Conservation (phyloP, 2,329 filamentous ascomycete genomes). For the Zarea fungicola region DNA sequence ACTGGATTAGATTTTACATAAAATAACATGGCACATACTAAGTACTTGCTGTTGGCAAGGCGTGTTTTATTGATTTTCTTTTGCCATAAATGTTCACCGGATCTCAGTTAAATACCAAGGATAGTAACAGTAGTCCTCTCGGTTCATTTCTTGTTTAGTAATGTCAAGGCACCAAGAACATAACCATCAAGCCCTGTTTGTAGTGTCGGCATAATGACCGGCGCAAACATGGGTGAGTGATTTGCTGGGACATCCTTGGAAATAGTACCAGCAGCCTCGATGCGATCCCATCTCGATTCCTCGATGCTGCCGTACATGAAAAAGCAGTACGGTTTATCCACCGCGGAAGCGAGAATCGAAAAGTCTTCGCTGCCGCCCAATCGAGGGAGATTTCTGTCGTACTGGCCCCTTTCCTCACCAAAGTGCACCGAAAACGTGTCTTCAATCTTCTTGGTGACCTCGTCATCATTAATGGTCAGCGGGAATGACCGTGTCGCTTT, state of each 20-base stretch:
- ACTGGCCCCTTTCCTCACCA: slow-evolving; percentile 20
- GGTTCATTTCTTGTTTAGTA: slow-evolving; percentile 8
- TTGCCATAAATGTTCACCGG: slow-evolving; percentile 4
- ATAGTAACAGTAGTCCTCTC: neutral
- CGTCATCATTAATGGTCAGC: slow-evolving; percentile 46
- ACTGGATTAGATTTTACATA: too few relatives aligned
- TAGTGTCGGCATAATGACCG: slow-evolving; percentile 20
- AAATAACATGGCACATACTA: too few relatives aligned
- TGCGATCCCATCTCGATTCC: slow-evolving; percentile 16
- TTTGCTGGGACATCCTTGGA: slow-evolving; percentile 21
- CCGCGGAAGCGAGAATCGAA: slow-evolving; percentile 19
- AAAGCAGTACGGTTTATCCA: slow-evolving; percentile 18
- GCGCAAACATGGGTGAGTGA: slow-evolving; percentile 22
- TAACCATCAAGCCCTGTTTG: slow-evolving; percentile 19
- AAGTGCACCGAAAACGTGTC: slow-evolving; percentile 43
- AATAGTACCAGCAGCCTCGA: slow-evolving; percentile 11
- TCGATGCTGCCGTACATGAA: slow-evolving; percentile 19
- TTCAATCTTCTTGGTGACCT: slow-evolving; percentile 36
- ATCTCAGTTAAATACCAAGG: neutral
- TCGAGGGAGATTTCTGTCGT: slow-evolving; percentile 34
- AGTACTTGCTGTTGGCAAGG: too few relatives aligned
- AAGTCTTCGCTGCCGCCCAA: slow-evolving; percentile 54
- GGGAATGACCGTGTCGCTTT: slow-evolving; percentile 38
- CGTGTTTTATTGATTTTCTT: too few relatives aligned
- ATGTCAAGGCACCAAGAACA: slow-evolving; percentile 17